Conservation (phyloP, 2,329 filamentous ascomycete genomes). For the Xylariales sp. region DNA sequence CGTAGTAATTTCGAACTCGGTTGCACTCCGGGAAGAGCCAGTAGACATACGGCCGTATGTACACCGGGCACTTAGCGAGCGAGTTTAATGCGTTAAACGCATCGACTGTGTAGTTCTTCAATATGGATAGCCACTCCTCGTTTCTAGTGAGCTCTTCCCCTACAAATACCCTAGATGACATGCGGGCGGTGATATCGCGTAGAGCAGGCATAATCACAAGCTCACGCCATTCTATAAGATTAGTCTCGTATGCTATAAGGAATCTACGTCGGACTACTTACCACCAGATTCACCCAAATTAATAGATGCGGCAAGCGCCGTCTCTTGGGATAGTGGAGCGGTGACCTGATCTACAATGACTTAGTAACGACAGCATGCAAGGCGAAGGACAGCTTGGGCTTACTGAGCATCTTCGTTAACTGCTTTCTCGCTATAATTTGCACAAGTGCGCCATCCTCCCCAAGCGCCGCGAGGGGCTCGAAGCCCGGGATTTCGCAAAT, state of each 20-base stretch:
- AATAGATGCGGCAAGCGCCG: slow-evolving; percentile 20
- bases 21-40: slow-evolving; percentile 56
- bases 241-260: slow-evolving; percentile 2
- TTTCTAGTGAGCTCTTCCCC: slow-evolving; percentile 57
- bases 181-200: slow-evolving; percentile 55
- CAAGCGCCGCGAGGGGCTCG: slow-evolving; percentile 26
- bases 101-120: slow-evolving; percentile 53
- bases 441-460: slow-evolving; percentile 17
- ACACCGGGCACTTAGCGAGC: slow-evolving; percentile 53
- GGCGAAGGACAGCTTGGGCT: not conserved
- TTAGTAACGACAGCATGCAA: slow-evolving; percentile 1
- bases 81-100: slow-evolving; percentile 47
- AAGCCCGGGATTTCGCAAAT: slow-evolving; percentile 34
- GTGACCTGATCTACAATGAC: slow-evolving; percentile 33
- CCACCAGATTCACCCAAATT: slow-evolving; percentile 36
- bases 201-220: slow-evolving; percentile 49
- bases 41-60: slow-evolving; percentile 54
- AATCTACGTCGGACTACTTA: slow-evolving; percentile 8
- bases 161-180: slow-evolving; percentile 60
- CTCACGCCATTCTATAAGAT: slow-evolving; percentile 53
- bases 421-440: slow-evolving; percentile 33
- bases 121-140: slow-evolving; percentile 56
- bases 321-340: slow-evolving; percentile 39
- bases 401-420: slow-evolving; percentile 33
- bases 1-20: slow-evolving; percentile 47